Base-by-base conservation (phyloP, 768 basidiomycete species). In the Termitomyces sp. region DNA sequence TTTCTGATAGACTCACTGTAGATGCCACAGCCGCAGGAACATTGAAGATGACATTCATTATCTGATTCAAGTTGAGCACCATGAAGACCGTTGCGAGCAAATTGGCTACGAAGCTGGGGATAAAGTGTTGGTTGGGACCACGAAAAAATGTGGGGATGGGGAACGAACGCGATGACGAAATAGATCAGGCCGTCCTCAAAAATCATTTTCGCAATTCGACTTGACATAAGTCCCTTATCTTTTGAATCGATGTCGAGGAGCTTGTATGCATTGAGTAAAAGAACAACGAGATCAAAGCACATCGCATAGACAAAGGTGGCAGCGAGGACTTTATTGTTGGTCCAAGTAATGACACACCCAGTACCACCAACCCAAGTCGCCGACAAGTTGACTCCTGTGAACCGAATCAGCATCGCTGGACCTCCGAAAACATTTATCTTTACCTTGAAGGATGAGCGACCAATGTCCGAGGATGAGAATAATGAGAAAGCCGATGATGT, bases 231-330 rank as follows among this genome's bases (percentile, higher is more conserved):
- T 27, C 61, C 64, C 48, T 68, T 42, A 5, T 62, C 58, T 43
- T 60, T 58, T 43, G 62, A 40, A 49, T 60, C 61, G 3, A 66
- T 53, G 1, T 72, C 67, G 9, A 74, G 59, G 23, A 90, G 77
- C 65, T 86, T 89, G 69, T 80, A 83, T 12, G 77, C 80, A 37
- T 81, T 87, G 61, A 90, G 69, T 25, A 73, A 58, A 44, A 89
- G 75, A 38, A 89, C 85, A 29, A 79, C 57, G 21, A 87, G 71
- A 66, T 90, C 89, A 65, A 90, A 88, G 64, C 76, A 74, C 89
- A 90, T 90, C 31, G 87, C 83, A 62, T 90, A 90, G 32, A 89
- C 85, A 68, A 89, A 90, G 4, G 85, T 85, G 3, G 84, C 83
- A 5, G 85, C 84, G 32, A 89, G 77, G 51, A 88, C 70, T 9